Evolutionary conservation across 768 basidiomycete species (phyloP).

Genomic region (Mycena haematopus): DNA sequence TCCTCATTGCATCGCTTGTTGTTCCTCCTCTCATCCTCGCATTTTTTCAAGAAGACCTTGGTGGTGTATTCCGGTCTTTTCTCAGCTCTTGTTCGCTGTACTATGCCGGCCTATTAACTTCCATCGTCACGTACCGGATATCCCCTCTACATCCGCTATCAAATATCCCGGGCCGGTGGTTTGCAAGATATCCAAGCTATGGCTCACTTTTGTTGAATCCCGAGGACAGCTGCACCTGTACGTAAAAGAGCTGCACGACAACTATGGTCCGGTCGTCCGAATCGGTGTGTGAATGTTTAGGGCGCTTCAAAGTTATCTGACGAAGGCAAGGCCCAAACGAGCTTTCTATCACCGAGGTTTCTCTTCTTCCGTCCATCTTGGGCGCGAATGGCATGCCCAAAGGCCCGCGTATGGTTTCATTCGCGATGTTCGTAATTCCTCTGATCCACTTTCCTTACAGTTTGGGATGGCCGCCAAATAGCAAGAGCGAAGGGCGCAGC

Average conservation of each 20-base stretch:
- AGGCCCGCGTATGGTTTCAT: conserved; percentile 40
- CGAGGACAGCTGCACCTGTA: conserved; percentile 51
- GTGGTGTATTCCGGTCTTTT: not conserved
- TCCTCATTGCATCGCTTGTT: not conserved
- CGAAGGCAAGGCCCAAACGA: conserved; percentile 51
- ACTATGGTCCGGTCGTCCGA: conserved; percentile 60
- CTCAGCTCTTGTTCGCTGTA: conserved; percentile 3
- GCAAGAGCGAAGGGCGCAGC: too few relatives aligned
- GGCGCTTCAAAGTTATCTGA: not conserved
- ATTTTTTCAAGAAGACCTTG: not conserved
- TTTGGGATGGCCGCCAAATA: too few relatives aligned
- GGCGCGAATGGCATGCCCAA: conserved; percentile 50
- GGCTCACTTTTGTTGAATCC: conserved; percentile 38
- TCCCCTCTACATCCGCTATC: conserved; percentile 56
- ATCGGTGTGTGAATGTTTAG: conserved; percentile 44
- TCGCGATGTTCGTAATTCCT: not conserved
- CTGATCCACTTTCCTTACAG: not conserved
- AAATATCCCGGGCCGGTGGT: conserved; percentile 53
- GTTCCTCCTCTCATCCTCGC: not conserved
- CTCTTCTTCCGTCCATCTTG: conserved; percentile 40
- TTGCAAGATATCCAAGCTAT: conserved; percentile 47
- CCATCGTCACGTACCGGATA: conserved; percentile 46
- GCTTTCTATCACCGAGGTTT: conserved; percentile 45
- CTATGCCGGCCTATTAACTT: conserved; percentile 23
- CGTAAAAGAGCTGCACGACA: conserved; percentile 50